phyloP scores from a whole-genome alignment of 2,329 filamentous ascomycete species.

The Plectosphaerella cucumerina region DNA sequence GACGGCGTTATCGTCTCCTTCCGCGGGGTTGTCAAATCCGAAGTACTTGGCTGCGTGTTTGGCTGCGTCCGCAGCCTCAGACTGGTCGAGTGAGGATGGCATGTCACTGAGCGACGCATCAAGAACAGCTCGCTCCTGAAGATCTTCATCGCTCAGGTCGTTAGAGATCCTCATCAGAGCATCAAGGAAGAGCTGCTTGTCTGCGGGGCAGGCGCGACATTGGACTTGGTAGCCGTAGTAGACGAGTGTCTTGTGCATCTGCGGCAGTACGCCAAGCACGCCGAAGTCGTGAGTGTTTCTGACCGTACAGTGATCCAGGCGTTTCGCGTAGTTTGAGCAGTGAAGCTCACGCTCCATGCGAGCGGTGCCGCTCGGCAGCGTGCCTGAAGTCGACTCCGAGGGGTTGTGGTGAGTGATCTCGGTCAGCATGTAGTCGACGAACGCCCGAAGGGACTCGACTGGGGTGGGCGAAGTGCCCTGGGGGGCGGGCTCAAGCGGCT shows the following conservation, averaged over 20 bases:
- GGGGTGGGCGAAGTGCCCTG: constrained; percentile 23
- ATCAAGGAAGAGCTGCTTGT: not conserved
- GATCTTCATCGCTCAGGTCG: not conserved
- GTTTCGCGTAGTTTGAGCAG: constrained; percentile 8
- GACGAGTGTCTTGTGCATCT: constrained; percentile 9
- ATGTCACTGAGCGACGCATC: no score
- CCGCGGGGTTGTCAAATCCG: not conserved
- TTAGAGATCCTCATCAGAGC: not conserved
- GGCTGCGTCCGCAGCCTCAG: constrained; percentile 3
- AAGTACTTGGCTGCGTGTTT: not conserved
- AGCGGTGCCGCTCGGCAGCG: not conserved
- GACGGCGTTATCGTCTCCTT: not conserved
- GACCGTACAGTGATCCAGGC: no score
- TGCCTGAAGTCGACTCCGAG: not conserved
- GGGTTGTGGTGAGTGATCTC: constrained; percentile 20
- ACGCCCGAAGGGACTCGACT: constrained; percentile 38
- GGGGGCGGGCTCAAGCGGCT: constrained; percentile 21
- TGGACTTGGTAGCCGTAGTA: constrained; percentile 10
- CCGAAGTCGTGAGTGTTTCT: not conserved
- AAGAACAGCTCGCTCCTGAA: constrained; percentile 20
- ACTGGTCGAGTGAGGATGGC: not conserved
- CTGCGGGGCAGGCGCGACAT: not conserved
- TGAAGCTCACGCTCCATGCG: constrained; percentile 8
- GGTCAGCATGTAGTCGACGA: constrained; percentile 43
- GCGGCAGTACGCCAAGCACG: constrained; percentile 10